These are phyloP conservation scores for Amylocarpus encephaloides DNA, from an alignment of 2,329 filamentous ascomycete species.

Conservation along the genomic window DNA sequence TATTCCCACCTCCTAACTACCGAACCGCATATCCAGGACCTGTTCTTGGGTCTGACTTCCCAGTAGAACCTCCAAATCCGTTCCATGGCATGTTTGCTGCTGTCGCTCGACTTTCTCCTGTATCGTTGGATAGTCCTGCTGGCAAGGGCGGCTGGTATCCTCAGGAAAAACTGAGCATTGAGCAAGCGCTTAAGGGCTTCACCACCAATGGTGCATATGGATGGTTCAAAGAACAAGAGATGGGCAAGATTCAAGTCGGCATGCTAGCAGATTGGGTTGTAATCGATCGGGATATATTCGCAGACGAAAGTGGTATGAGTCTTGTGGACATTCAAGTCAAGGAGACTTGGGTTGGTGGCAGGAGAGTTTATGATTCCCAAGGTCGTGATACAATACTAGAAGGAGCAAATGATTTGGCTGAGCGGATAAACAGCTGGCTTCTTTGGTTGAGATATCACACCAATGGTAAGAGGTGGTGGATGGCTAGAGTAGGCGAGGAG, in stretches of 20 bases:
- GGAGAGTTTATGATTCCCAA: slow-evolving; percentile 10
- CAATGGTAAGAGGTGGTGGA: slow-evolving; percentile 1
- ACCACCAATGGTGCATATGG: slow-evolving; percentile 53
- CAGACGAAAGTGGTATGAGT: slow-evolving; percentile 40
- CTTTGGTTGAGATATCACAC: not conserved
- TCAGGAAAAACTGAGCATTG: slow-evolving; percentile 51
- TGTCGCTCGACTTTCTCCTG: slow-evolving; percentile 53
- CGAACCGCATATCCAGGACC: slow-evolving; percentile 31
- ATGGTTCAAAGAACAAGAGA: slow-evolving; percentile 51
- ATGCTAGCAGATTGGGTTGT: slow-evolving; percentile 66
- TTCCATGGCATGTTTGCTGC: slow-evolving; percentile 66
- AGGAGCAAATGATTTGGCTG: not conserved
- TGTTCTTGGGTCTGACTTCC: slow-evolving; percentile 64
- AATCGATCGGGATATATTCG: slow-evolving; percentile 51
- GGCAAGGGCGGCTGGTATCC: slow-evolving; percentile 49
- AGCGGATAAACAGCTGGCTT: not conserved
- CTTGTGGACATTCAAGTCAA: slow-evolving; percentile 49
- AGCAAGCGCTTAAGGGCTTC: slow-evolving; percentile 57
- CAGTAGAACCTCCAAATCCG: slow-evolving; percentile 62
- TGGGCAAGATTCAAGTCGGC: slow-evolving; percentile 53
- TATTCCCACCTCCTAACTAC: slow-evolving; percentile 39
- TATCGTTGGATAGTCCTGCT: slow-evolving; percentile 46
- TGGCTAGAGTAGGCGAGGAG: not conserved
- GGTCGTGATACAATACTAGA: not conserved
- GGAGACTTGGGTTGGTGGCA: slow-evolving; percentile 65